These are phyloP conservation scores for Ceratocystis albifundus DNA, from an alignment of 2,329 filamentous ascomycete genomes.

Conservation along the genomic window DNA sequence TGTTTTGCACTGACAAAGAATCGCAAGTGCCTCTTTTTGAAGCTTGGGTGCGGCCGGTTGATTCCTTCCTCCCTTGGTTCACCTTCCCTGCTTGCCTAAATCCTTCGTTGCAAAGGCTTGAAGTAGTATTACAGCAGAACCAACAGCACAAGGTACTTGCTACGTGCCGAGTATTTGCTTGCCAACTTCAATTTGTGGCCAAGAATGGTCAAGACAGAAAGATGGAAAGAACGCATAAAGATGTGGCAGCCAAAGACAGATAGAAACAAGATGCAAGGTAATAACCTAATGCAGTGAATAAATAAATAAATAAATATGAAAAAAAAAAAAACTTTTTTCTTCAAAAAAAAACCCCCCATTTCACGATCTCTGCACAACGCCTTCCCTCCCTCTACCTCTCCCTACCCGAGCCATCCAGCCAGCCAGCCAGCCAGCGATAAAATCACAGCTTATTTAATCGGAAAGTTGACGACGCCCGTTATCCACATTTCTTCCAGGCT, in stretches of 20 bases:
- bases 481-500: not conserved
- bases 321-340: too few relatives aligned
- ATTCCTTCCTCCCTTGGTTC: not conserved
- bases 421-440: not conserved
- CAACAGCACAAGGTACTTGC: not conserved
- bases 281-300: not conserved
- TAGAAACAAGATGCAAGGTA: not conserved
- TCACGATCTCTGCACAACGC: not conserved
- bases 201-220: not conserved
- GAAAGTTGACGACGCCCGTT: not conserved
- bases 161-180: not conserved
- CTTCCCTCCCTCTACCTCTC: too few relatives aligned
- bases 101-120: conserved; percentile 3
- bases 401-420: too few relatives aligned
- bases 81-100: not conserved
- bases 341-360: too few relatives aligned
- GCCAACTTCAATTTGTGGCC: too few relatives aligned
- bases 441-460: not conserved
- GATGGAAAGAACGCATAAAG: not conserved
- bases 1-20: conserved; percentile 2
- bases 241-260: not conserved
- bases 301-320: not conserved
- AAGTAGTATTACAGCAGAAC: not conserved
- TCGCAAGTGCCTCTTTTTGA: conserved; percentile 13
- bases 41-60: not conserved